Evolutionary conservation across 371 early-diverging fungal species (phyloP), one percentile per base, ranked within the genome.

Genomic region (Mucor sp.): DNA sequence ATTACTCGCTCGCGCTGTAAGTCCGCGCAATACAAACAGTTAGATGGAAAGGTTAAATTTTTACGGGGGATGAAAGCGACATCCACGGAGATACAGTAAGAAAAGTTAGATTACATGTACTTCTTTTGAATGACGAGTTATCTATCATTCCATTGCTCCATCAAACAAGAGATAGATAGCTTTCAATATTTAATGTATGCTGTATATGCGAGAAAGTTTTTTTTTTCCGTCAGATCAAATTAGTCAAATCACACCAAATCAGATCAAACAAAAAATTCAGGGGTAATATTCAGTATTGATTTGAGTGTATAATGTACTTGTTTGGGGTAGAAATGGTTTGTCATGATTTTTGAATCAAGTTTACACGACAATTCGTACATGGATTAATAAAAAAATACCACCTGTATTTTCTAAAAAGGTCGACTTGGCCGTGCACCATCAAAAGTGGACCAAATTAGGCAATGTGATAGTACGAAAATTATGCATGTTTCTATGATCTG

Each of bases 391-490:
- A 44, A 41, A 53, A 23, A 53, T 53, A 53, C 53, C 25, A 25
- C 53, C 53, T 53, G 53, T 53, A 14, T 47, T 53, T 53, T 53
- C 53, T 53, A 53, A 53, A 53, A 53, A 23, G 53, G 53, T 53
- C 23, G 19, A 25, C 53, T 53, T 25, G 53, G 53, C 53, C 53
- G 53, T 53, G 53, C 53, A 27, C 53, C 53, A 9, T 53, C 27
- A 25, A 53, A 53, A 2, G 53, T 25, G 25, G 12, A 25, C 53
- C 23, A 53, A 12, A 53, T 27, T 5, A 14, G 27, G 53, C 4
- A 53, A 53, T 44, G 53, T 53, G 53, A 25, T 53, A 25, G 9
- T 53, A 53, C 23, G 19, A 14, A 44, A n/a, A n/a, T 6, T 44
- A 44, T 44, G n/a, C 44, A 44, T n/a, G 44, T 37, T 1, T 44